These are phyloP conservation scores for Taxillus chinensis DNA, from an alignment of 164 flowering plant species.

Conservation along the genomic window DNA sequence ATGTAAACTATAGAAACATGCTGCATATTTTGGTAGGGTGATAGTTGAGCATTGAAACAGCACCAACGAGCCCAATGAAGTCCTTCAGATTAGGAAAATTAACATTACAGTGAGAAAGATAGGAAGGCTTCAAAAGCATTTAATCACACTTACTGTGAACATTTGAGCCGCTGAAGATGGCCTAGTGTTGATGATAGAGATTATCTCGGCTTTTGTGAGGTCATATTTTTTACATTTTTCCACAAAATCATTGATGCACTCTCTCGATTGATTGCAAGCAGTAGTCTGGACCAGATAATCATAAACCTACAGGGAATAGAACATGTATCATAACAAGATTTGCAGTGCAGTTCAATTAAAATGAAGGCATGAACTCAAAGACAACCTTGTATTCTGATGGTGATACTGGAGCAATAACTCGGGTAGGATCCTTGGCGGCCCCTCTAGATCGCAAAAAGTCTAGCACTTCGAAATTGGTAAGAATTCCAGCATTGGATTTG, in stretches of 20 bases:
- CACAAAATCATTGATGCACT: slow-evolving; percentile 33
- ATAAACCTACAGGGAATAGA: slow-evolving; percentile 36
- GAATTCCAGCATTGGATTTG: slow-evolving; percentile 51
- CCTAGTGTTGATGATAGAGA: slow-evolving; percentile 53
- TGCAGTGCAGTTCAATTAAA: too few relatives aligned
- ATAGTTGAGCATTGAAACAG: too few relatives aligned
- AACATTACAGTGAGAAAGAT: background rate
- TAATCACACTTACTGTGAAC: slow-evolving; percentile 26
- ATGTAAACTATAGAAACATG: too few relatives aligned
- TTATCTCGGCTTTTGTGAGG: slow-evolving; percentile 62
- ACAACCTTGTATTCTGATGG: slow-evolving; percentile 64
- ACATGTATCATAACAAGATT: background rate
- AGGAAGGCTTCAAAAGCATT: background rate
- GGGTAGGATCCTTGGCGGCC: slow-evolving; percentile 50
- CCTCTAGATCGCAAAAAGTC: slow-evolving; percentile 63
- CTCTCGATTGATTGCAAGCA: slow-evolving; percentile 58
- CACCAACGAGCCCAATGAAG: too few relatives aligned
- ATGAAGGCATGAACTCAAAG: too few relatives aligned
- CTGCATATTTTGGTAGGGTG: too few relatives aligned
- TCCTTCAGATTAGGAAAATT: too few relatives aligned
- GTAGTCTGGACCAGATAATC: slow-evolving; percentile 55
- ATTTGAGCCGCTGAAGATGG: slow-evolving; percentile 35
- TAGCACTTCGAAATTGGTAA: slow-evolving; percentile 85
- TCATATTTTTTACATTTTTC: slow-evolving; percentile 33
- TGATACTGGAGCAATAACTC: slow-evolving; percentile 32